Conservation (phyloP, 2,329 filamentous ascomycete species). For the Trichoderma asperellum region DNA sequence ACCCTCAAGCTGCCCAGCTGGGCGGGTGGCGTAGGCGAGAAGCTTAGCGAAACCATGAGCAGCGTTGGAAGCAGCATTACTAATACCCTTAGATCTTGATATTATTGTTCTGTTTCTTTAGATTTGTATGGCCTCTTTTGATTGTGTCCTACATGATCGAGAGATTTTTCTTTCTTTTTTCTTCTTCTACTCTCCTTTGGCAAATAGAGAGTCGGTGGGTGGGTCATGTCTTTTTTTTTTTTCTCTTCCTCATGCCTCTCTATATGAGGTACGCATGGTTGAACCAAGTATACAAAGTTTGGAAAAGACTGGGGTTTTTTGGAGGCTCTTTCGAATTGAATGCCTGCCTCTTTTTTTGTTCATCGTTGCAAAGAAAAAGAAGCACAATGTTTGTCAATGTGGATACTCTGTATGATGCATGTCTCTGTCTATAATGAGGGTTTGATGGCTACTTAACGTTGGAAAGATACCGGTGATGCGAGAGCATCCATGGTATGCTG, state of each 20-base stretch:
- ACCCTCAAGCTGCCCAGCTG: slow-evolving; percentile 56
- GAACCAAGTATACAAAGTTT: slow-evolving; percentile 10
- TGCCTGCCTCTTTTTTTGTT: background rate
- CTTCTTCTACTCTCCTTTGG: background rate
- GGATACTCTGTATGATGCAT: slow-evolving; percentile 32
- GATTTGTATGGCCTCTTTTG: background rate
- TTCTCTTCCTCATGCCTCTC: background rate
- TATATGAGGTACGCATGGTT: background rate
- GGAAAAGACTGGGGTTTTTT: background rate
- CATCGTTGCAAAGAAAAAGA: background rate
- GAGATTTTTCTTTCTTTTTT: background rate
- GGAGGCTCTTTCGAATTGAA: background rate
- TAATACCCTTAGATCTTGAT: slow-evolving; percentile 43
- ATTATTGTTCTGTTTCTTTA: background rate
- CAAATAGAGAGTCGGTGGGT: background rate
- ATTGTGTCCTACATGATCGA: background rate
- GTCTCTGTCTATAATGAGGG: slow-evolving; percentile 27
- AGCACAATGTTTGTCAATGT: slow-evolving; percentile 21
- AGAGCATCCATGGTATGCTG: background rate
- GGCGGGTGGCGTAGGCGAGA: slow-evolving; percentile 49
- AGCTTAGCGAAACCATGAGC: slow-evolving; percentile 54
- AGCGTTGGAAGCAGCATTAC: slow-evolving; percentile 53
- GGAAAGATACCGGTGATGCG: background rate
- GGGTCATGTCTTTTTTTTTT: slow-evolving; percentile 1
- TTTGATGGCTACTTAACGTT: slow-evolving; percentile 20